Percentiles rank a stretch among this genome's conserved stretches.
Conservation (phyloP, 768 basidiomycete genomes). For the Candolleomyces aberdarensis region DNA sequence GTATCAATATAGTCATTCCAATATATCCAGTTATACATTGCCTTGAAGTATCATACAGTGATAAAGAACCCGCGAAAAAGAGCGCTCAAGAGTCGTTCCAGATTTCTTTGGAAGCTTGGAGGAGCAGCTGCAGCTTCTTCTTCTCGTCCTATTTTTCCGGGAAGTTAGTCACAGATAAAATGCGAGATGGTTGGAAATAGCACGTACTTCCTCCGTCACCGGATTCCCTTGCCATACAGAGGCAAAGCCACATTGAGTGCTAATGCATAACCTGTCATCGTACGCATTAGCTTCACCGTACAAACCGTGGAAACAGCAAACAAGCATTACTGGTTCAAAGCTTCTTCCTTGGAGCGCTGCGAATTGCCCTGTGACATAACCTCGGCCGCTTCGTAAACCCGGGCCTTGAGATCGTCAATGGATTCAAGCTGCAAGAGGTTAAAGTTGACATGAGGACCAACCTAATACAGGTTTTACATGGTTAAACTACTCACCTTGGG, state of each 20-base stretch:
- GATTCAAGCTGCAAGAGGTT: constrained; percentile 41
- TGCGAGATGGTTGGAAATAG: background rate
- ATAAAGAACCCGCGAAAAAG: background rate
- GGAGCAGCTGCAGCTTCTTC: constrained; percentile 44
- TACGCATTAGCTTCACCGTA: background rate
- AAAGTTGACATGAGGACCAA: background rate
- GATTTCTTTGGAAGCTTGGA: constrained; percentile 43
- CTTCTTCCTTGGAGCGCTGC: constrained; percentile 42
- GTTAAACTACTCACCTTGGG: constrained; percentile 29
- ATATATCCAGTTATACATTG: background rate
- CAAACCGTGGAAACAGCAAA: constrained; percentile 4
- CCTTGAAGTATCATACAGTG: background rate
- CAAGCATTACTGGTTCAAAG: constrained; percentile 47
- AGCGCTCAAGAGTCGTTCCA: constrained; percentile 30
- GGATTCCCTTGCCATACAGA: constrained; percentile 57
- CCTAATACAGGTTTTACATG: no score
- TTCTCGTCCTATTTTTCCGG: constrained; percentile 39
- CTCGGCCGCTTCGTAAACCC: constrained; percentile 53
- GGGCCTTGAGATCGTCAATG: constrained; percentile 43
- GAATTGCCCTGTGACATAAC: constrained; percentile 42
- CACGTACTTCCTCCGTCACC: constrained; percentile 43
- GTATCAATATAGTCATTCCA: background rate
- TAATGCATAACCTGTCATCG: constrained; percentile 45
- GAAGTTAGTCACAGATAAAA: background rate
- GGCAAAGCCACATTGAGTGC: constrained; percentile 65